Base-by-base conservation (phyloP, 306 rosid species). In the Vigna nakashimae region DNA sequence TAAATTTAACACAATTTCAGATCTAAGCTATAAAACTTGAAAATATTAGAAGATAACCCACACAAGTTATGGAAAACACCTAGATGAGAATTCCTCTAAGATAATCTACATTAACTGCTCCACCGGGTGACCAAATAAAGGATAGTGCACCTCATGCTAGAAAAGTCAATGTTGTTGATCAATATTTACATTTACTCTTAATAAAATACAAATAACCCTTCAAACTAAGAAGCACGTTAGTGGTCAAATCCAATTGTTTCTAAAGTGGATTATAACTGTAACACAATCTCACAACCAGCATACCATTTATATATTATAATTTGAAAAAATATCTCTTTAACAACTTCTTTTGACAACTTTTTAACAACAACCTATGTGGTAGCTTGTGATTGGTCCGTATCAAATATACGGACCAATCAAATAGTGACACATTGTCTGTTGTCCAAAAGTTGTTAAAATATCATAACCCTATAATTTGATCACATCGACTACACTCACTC, bases 131-230 rank as follows among this genome's bases (percentile, higher is more conserved):
- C 42, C 66, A 56, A 40, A 26, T 73, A 74, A 48, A 57, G 4
- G 43, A 51, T 7, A 7, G 20, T 10, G 4, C 60, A 69, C 75
- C 51, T 6, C 17, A 63, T 64, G 48, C 49, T 20, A 42, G 78
- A 40, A 53, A 40, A 51, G 13, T 30, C 62, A 71, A 63, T 64
- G 65, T 3, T 13, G 57, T 63, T 70, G 14, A 63, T 9, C 64
- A 71, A 66, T 50, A 30, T 28, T 43, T 63, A 2, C 71, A 59
- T 64, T 71, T 49, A 45, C 17, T 52, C 70, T 71, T 22, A 63
- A 43, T 18, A 24, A 46, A 69, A 51, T 42, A 63, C 17, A 65
- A 63, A 32, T 42, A 77, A 65, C 40, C 22, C 43, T 63, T 76
- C 28, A 65, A 26, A 36, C 32, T 36, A 79, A 79, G 68, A 64